Evolutionary conservation across 345 rosid species (phyloP).

Genomic region (Syzygium aromaticum): DNA sequence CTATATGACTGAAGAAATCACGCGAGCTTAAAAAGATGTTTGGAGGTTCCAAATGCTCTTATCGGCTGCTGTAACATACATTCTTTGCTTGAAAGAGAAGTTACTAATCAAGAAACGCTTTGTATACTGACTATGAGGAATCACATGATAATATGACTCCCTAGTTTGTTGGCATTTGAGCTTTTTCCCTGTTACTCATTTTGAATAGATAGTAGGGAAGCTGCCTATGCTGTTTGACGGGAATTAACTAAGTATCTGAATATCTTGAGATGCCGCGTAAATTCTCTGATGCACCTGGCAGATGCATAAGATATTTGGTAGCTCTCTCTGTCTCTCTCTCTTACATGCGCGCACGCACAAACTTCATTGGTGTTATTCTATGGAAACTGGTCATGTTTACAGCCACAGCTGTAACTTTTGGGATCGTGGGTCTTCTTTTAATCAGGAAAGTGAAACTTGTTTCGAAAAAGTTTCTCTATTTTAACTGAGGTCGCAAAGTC

Average conservation of each 20-base stretch:
- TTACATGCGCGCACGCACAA: background rate
- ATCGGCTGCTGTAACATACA: background rate
- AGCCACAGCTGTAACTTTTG: background rate
- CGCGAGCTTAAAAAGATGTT: background rate
- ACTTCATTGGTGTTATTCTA: background rate
- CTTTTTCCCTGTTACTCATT: background rate
- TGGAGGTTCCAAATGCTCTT: background rate
- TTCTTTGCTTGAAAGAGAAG: background rate
- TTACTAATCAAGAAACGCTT: background rate
- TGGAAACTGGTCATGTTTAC: background rate
- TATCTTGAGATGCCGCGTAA: background rate
- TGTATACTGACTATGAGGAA: background rate
- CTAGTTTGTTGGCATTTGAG: background rate
- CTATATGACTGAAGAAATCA: conserved; percentile 41
- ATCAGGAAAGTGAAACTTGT: background rate
- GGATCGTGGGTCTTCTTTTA: background rate
- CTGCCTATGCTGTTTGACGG: background rate
- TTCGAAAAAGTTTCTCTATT: background rate
- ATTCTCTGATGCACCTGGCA: background rate
- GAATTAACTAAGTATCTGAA: background rate
- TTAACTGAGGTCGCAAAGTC: background rate
- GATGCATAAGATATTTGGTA: background rate
- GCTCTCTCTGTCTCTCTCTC: background rate
- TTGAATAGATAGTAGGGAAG: background rate
- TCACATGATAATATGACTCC: background rate